These are phyloP conservation scores for Aquilaria sinensis DNA, from an alignment of 345 rosid genomes.

Conservation along the genomic window DNA sequence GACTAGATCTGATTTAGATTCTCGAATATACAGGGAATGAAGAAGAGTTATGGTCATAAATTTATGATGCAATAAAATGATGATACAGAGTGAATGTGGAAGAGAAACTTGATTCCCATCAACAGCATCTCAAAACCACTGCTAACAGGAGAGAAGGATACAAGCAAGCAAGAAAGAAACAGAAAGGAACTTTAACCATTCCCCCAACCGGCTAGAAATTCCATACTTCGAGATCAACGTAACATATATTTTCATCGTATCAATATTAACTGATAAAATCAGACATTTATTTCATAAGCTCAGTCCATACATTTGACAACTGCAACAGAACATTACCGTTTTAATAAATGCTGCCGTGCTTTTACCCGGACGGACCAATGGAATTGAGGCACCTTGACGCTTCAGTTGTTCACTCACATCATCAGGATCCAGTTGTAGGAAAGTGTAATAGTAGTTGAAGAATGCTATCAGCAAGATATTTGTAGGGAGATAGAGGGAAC, in stretches of 20 bases:
- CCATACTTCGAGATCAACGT: too few species aligned
- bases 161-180: too few species aligned
- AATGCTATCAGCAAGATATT: conserved; percentile 89
- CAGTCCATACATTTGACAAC: neutral
- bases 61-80: too few species aligned
- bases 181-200: too few species aligned
- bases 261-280: too few species aligned
- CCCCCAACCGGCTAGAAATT: too few species aligned
- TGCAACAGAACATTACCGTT: conserved; percentile 44
- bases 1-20: neutral
- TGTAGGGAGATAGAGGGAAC: conserved; percentile 87
- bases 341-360: conserved; percentile 81
- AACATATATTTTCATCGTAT: too few species aligned
- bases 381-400: conserved; percentile 96
- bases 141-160: too few species aligned
- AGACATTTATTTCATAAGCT: neutral
- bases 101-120: too few species aligned
- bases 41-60: too few species aligned
- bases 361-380: conserved; percentile 92
- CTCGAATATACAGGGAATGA: neutral
- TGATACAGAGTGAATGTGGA: too few species aligned
- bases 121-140: too few species aligned
- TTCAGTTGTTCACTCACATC: conserved; percentile 98
- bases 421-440: conserved; percentile 95
- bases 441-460: conserved; percentile 97